These are phyloP conservation scores for Acidiella bohemica DNA, from an alignment of 495 filamentous ascomycete genomes.

Conservation along the genomic window DNA sequence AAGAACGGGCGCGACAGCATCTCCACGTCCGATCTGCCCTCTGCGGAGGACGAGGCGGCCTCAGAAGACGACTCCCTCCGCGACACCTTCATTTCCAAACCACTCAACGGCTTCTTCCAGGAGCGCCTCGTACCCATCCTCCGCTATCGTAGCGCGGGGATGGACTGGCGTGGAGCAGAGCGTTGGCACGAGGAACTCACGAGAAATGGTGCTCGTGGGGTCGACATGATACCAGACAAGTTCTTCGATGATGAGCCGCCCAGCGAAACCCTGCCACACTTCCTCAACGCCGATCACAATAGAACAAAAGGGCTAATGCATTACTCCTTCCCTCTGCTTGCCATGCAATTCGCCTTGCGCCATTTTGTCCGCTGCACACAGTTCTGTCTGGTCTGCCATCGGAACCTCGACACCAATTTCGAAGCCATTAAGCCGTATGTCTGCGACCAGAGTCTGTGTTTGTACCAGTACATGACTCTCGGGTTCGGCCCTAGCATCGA, in stretches of 20 bases:
- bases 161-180: conserved; percentile 64
- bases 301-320: not conserved
- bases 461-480: conserved; percentile 85
- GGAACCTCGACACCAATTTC: conserved; percentile 52
- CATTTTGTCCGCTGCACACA: conserved; percentile 74
- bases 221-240: conserved; percentile 24
- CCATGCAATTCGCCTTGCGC: conserved; percentile 67
- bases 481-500: conserved; percentile 79
- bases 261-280: conserved; percentile 18
- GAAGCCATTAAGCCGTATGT: conserved; percentile 89
- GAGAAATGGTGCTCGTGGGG: conserved; percentile 21
- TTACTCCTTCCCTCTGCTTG: conserved; percentile 53
- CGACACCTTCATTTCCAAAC: conserved; percentile 55
- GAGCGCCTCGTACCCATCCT: conserved; percentile 51
- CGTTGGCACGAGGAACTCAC: conserved; percentile 36
- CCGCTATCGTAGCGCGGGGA: conserved; percentile 39
- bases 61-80: conserved; percentile 28
- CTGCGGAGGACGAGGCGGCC: conserved; percentile 19
- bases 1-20: conserved; percentile 5
- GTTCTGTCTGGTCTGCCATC: conserved; percentile 80
- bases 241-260: conserved; percentile 25
- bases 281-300: conserved; percentile 28
- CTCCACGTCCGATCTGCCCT: conserved; percentile 4
- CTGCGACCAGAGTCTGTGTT: conserved; percentile 64
- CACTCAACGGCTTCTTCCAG: conserved; percentile 58